Conservation (phyloP, 805 yeast species). For the Cyberlindnera subsufficiens region DNA sequence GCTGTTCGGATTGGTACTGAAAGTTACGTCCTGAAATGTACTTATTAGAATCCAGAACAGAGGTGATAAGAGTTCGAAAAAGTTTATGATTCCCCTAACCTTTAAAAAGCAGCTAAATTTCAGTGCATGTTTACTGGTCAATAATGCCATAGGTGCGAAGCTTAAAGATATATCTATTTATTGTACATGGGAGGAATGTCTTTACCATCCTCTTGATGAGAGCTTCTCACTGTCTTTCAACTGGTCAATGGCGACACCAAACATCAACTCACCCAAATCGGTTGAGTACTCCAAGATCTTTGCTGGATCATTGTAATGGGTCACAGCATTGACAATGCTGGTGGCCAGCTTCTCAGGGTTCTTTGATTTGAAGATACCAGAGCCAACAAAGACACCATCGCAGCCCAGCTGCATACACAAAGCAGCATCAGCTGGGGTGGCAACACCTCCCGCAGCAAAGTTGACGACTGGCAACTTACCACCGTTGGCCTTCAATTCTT, state of each 20-base stretch:
- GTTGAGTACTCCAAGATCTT: background rate
- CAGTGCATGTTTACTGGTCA: too few species aligned
- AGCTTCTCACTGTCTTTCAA: background rate
- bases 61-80: too few species aligned
- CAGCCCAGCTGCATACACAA: background rate
- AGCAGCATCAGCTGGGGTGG: background rate
- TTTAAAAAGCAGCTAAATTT: too few species aligned
- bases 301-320: background rate
- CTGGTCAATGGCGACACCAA: slow-evolving; percentile 1
- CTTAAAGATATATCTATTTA: too few species aligned
- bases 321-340: background rate
- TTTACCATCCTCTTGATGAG: background rate
- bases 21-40: too few species aligned
- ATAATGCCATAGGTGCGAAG: too few species aligned
- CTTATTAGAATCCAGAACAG: too few species aligned
- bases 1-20: too few species aligned
- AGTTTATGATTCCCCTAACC: too few species aligned
- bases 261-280: background rate
- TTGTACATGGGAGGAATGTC: too few species aligned
- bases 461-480: background rate
- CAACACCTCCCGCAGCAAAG: background rate
- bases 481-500: background rate
- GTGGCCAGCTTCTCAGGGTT: background rate
- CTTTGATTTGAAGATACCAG: slow-evolving; percentile 1
- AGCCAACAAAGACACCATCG: slow-evolving; percentile 1